A percentile compares a stretch with the other conserved stretches of the same genome.
Conservation (phyloP, 352 stramenopile genomes). For the Aphanomyces astaci region DNA sequence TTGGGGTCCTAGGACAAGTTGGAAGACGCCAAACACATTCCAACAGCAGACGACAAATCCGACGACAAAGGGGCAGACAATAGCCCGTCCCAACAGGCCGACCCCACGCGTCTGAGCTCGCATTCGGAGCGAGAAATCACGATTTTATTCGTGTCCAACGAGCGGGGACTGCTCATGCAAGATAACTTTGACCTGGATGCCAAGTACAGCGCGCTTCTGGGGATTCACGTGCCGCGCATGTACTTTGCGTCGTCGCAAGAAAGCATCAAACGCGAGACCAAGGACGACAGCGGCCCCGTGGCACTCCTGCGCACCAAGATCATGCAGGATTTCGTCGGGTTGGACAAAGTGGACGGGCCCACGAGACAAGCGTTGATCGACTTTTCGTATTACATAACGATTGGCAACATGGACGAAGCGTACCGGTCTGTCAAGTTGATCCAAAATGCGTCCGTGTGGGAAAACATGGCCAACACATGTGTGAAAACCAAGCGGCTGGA, state of each 20-base stretch:
- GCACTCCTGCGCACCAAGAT: constrained; percentile 65
- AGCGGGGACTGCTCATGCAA: constrained; percentile 87
- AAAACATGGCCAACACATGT: constrained; percentile 95
- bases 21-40: neutral
- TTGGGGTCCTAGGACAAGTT: constrained; percentile 16
- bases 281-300: constrained; percentile 23
- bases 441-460: constrained; percentile 88
- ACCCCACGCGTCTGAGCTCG: constrained; percentile 9
- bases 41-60: neutral
- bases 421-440: constrained; percentile 91
- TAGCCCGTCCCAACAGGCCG: neutral
- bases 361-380: constrained; percentile 86
- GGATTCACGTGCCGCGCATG: constrained; percentile 74
- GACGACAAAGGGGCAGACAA: constrained; percentile 8
- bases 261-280: constrained; percentile 24
- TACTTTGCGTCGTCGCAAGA: constrained; percentile 41
- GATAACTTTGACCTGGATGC: constrained; percentile 82
- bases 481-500: constrained; percentile 93
- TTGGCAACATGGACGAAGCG: constrained; percentile 94
- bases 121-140: constrained; percentile 79
- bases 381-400: constrained; percentile 93
- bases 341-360: constrained; percentile 83
- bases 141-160: constrained; percentile 88
- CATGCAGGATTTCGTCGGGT: constrained; percentile 91
- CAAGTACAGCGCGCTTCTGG: constrained; percentile 74